A percentile compares a stretch with the other conserved stretches of the same genome.
These are phyloP conservation scores for Fraxinus velutina DNA, from an alignment of 305 asterid species.

Conservation along the genomic window DNA sequence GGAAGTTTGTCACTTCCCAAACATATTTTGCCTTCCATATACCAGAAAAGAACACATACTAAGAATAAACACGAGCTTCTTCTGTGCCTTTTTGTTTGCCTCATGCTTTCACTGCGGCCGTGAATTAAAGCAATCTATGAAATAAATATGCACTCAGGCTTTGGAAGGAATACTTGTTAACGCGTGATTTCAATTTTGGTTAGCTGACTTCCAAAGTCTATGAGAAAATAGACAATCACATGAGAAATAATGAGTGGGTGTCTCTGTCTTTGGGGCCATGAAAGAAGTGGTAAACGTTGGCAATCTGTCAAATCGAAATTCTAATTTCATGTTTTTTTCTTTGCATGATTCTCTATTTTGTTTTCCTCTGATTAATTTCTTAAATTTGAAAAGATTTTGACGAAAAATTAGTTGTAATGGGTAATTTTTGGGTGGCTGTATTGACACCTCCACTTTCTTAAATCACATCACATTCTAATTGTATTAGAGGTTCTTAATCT, in stretches of 20 bases:
- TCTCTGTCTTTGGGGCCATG: background rate
- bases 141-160: background rate
- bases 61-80: background rate
- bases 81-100: background rate
- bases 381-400: no score
- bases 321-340: background rate
- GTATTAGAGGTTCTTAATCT: no score
- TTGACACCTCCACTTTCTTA: background rate
- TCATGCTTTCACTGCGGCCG: background rate
- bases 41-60: conserved; percentile 4
- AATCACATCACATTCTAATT: no score
- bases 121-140: background rate
- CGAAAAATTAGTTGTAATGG: no score
- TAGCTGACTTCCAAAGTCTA: background rate
- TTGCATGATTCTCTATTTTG: background rate
- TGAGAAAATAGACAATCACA: background rate
- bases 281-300: background rate
- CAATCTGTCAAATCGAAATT: background rate
- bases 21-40: conserved; percentile 6
- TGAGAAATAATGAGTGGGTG: background rate
- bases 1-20: conserved; percentile 30
- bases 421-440: no score
- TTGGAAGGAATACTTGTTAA: background rate
- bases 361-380: no score
- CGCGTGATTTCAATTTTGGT: background rate